These are phyloP conservation scores for Botrytis fabae DNA, from an alignment of 2,329 filamentous ascomycete species.

Conservation along the genomic window DNA sequence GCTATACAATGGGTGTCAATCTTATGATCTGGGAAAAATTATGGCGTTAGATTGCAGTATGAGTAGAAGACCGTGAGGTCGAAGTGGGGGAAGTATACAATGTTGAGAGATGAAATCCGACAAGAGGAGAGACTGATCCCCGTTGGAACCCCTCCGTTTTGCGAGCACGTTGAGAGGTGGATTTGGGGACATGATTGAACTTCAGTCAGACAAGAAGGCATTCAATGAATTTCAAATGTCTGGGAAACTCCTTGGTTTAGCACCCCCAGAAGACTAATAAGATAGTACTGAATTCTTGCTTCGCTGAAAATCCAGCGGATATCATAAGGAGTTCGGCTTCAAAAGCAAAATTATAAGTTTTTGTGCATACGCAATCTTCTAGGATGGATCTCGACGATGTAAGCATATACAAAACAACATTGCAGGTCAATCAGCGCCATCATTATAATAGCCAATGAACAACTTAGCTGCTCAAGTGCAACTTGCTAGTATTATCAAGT, in stretches of 20 bases:
- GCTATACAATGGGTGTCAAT: no score
- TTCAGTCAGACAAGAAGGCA: neutral
- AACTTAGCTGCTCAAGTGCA: neutral
- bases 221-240: neutral
- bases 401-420: neutral
- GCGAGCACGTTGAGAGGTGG: neutral
- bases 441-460: neutral
- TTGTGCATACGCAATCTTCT: neutral
- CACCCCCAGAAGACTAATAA: neutral
- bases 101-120: neutral
- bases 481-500: neutral
- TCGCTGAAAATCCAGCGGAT: neutral
- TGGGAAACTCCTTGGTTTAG: neutral
- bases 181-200: neutral
- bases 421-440: neutral
- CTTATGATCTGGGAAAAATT: neutral
- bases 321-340: neutral
- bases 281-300: neutral
- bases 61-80: neutral
- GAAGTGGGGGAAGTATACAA: neutral
- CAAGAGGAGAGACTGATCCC: neutral
- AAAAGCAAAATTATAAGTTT: neutral
- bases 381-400: neutral
- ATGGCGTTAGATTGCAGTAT: neutral
- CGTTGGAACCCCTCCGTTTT: neutral